These are phyloP conservation scores for Colletotrichum spinosum DNA, from an alignment of 2,329 filamentous ascomycete genomes.

Conservation along the genomic window DNA sequence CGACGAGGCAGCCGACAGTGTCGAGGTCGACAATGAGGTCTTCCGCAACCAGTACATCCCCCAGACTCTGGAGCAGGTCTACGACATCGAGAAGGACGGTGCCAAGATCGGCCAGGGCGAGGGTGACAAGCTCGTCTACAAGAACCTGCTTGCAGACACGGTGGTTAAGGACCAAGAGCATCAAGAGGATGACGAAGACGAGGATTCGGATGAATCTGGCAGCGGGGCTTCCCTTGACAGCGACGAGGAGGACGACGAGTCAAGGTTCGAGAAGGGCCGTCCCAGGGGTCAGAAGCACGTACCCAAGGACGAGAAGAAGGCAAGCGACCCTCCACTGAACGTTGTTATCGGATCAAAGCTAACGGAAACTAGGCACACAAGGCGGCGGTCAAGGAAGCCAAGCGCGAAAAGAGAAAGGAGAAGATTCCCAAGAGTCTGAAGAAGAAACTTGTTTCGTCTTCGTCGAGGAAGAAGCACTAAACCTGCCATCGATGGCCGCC, in stretches of 20 bases:
- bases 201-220: conserved; percentile 56
- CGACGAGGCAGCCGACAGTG: conserved; percentile 64
- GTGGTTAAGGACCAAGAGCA: conserved; percentile 53
- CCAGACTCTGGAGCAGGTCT: conserved; percentile 94
- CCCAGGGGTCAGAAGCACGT: conserved; percentile 88
- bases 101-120: conserved; percentile 80
- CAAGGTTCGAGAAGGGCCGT: conserved; percentile 71
- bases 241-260: conserved; percentile 60
- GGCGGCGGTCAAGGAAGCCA: conserved; percentile 91
- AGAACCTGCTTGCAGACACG: conserved; percentile 82
- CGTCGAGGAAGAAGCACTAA: conserved; percentile 73
- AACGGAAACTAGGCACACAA: conserved; percentile 73
- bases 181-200: conserved; percentile 49
- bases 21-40: conserved; percentile 88
- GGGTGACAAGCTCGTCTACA: conserved; percentile 84
- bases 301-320: conserved; percentile 90
- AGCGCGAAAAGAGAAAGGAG: conserved; percentile 89
- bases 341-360: conserved; percentile 21
- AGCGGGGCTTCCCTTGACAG: conserved; percentile 61
- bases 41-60: conserved; percentile 98
- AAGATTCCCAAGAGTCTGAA: conserved; percentile 98
- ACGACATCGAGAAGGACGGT: conserved; percentile 92
- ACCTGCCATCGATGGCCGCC: neutral
- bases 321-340: conserved; percentile 44
- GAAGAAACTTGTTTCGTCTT: conserved; percentile 81